Evolutionary conservation across 768 basidiomycete species (phyloP).

Genomic region (Clathrus columnatus): DNA sequence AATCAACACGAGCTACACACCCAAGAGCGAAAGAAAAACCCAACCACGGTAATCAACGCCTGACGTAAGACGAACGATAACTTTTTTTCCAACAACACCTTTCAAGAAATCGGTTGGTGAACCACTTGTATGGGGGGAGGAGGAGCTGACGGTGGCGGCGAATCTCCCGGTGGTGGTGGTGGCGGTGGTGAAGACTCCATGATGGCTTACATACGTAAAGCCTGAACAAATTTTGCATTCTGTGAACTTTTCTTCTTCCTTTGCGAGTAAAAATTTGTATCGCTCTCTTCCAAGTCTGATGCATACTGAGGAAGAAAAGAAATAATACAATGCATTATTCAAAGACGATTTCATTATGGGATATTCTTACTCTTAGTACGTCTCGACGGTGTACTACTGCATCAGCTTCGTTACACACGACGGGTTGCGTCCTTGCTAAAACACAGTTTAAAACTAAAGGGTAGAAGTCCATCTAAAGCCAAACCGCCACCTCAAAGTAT

Average conservation of each 20-base stretch:
- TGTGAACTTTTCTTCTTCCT: too few relatives aligned
- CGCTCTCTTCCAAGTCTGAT: too few relatives aligned
- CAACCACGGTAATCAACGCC: slow-evolving; percentile 91
- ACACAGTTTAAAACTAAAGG: too few relatives aligned
- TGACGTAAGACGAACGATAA: slow-evolving; percentile 84
- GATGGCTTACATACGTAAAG: too few relatives aligned
- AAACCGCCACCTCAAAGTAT: not conserved
- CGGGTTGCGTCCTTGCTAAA: not conserved
- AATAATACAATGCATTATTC: too few relatives aligned
- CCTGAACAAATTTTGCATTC: too few relatives aligned
- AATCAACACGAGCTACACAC: not conserved
- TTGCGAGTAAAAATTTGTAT: too few relatives aligned
- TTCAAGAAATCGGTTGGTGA: slow-evolving; percentile 92
- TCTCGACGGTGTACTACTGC: too few relatives aligned
- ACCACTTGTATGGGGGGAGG: slow-evolving; percentile 50
- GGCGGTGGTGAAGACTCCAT: too few relatives aligned
- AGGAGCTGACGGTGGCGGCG: slow-evolving; percentile 35
- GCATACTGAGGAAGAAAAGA: too few relatives aligned
- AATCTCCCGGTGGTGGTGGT: slow-evolving; percentile 32
- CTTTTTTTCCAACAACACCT: slow-evolving; percentile 92
- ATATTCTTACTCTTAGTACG: too few relatives aligned
- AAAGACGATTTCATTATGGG: too few relatives aligned
- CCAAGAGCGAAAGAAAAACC: slow-evolving; percentile 21
- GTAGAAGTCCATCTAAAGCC: not conserved
- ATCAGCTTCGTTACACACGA: not conserved